These are phyloP conservation scores for Mycothermus thermophilus DNA, from an alignment of 495 filamentous ascomycete species.

Conservation along the genomic window DNA sequence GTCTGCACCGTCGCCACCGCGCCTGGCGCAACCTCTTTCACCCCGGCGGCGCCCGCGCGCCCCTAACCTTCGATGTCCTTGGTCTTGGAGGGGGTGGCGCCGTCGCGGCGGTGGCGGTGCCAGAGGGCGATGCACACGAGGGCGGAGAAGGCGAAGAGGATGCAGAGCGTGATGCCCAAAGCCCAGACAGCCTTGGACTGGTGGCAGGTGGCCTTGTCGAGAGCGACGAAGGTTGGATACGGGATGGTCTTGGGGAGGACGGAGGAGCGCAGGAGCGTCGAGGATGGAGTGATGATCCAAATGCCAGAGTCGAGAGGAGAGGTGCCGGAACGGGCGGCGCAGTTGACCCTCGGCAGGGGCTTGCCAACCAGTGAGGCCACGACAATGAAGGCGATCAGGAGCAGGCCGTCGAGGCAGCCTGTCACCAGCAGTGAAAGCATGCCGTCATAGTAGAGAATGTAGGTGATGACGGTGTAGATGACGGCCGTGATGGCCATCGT, in stretches of 20 bases:
- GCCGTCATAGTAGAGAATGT: constrained; percentile 66
- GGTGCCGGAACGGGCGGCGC: constrained; percentile 33
- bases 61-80: constrained; percentile 34
- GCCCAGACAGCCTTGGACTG: constrained; percentile 89
- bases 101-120: constrained; percentile 25
- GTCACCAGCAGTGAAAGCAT: constrained; percentile 64
- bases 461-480: constrained; percentile 65
- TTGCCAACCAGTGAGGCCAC: constrained; percentile 65
- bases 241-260: constrained; percentile 10
- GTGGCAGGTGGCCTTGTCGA: constrained; percentile 56
- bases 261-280: too few relatives aligned
- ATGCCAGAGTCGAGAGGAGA: too few relatives aligned
- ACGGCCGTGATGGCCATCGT: constrained; percentile 59
- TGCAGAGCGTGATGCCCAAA: constrained; percentile 66
- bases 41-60: constrained; percentile 25
- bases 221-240: constrained; percentile 13
- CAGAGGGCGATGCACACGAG: constrained; percentile 35
- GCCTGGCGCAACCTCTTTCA: neutral
- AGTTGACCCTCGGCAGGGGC: constrained; percentile 67
- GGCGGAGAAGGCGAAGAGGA: constrained; percentile 56
- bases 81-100: constrained; percentile 4
- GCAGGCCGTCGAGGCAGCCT: constrained; percentile 47
- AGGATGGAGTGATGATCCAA: too few relatives aligned
- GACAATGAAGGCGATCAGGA: constrained; percentile 65
- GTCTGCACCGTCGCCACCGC: constrained; percentile 2